Percentiles rank a stretch among this genome's conserved stretches.
phyloP scores from a whole-genome alignment of 2,329 filamentous ascomycete genomes.

The Sordariomycetes sp. region DNA sequence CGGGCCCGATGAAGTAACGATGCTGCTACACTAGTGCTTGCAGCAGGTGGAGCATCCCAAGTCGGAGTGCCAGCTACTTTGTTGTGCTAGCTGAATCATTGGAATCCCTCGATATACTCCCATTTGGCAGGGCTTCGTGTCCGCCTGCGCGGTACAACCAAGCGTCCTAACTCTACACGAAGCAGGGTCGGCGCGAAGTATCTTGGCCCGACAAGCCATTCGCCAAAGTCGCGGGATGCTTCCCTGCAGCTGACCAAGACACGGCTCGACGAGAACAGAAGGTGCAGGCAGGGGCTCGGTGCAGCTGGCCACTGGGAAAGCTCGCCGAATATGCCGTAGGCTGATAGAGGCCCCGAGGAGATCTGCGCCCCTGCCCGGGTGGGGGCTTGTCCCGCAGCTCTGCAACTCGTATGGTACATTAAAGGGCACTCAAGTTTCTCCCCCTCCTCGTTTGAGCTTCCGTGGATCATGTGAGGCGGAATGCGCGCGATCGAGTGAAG shows the following conservation, averaged over 20 bases:
- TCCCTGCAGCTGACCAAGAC: background rate
- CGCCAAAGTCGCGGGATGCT: too few relatives aligned
- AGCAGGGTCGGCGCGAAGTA: too few relatives aligned
- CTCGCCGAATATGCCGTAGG: slow-evolving; percentile 5
- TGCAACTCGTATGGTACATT: background rate
- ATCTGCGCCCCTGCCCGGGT: background rate
- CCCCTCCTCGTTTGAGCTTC: background rate
- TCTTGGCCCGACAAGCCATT: too few relatives aligned
- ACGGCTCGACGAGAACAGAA: background rate
- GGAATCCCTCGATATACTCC: too few relatives aligned
- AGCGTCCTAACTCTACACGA: too few relatives aligned
- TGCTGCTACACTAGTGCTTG: background rate
- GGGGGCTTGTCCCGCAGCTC: background rate
- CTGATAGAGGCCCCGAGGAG: background rate
- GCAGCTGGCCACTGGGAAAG: slow-evolving; percentile 3
- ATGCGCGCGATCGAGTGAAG: background rate
- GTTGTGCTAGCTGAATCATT: too few relatives aligned
- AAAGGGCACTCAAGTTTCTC: background rate
- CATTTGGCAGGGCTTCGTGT: too few relatives aligned
- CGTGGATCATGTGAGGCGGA: background rate
- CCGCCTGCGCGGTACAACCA: too few relatives aligned
- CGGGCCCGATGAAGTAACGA: background rate
- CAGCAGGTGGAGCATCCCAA: background rate
- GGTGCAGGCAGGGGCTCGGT: background rate
- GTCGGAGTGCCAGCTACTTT: background rate